Base-by-base conservation (phyloP, 1,284 basidiomycete species). In the Ustilago esculenta region DNA sequence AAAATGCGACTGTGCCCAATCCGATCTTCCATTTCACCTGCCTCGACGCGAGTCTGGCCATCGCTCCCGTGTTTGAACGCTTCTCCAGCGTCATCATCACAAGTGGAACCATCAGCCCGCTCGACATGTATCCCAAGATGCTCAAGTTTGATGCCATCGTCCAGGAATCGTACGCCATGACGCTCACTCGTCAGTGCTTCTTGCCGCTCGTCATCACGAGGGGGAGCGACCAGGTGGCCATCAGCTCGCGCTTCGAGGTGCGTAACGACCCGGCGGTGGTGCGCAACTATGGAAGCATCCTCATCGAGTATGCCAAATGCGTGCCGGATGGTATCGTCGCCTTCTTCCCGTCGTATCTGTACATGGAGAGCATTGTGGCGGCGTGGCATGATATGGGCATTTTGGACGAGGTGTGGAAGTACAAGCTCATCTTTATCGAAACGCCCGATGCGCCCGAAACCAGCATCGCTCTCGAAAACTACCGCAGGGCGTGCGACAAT, bases 381-480 rank as follows among this genome's bases (percentile, higher is more conserved):
- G 96, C 96, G 12, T 99, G 96, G 96, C 97, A 98, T 82, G 96
- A 99, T 82, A 98, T 99, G 96, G 96, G 95, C 41, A 98, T 98
- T 73, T 85, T 99, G 63, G 97, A 95, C 78, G 94, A 99, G 85
- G 96, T 97, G 17, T 98, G 96, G 94, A 98, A 98, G 84, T 90
- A 98, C 85, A 99, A 99, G 84, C 87, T 99, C 41, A 94, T 99
- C 65, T 99, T 99, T 77, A 96, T 99, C 42, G 96, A 99, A 84
- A 99, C 96, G 4, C 96, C 96, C 4, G 96, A 99, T 81, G 95
- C 96, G 20, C 95, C 96, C 75, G 96, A 99, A 83, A 99, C 96
- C 2, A 95, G 93, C 81, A 95, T 98, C 49, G 96, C 96, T 2
- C 84, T 99, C 27, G 94, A 97, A 82, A 99, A 98, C 82, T 99